These are phyloP conservation scores for Zygoascus biomembranicola DNA, from an alignment of 805 yeast species.

Conservation along the genomic window DNA sequence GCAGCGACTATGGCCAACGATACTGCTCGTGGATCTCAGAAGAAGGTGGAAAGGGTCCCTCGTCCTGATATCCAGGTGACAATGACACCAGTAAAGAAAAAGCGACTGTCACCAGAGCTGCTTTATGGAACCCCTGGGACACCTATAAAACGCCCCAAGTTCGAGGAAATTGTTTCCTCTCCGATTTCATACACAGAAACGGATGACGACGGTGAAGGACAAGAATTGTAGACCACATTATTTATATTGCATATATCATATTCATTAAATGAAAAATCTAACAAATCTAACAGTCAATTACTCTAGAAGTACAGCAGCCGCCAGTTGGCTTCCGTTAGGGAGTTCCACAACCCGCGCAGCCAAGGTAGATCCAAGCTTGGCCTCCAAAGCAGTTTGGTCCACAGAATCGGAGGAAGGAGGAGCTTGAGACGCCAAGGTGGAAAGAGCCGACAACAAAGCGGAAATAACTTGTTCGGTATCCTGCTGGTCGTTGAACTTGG, in stretches of 20 bases:
- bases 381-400: conserved; percentile 35
- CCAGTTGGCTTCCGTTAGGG: conserved; percentile 41
- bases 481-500: conserved; percentile 32
- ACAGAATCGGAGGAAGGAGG: conserved; percentile 28
- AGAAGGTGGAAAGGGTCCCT: not conserved
- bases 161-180: not conserved
- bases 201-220: not conserved
- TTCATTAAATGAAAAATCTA: not conserved
- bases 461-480: conserved; percentile 34
- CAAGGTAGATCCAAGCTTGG: conserved; percentile 55
- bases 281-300: not conserved
- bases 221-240: not conserved
- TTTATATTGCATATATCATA: not conserved
- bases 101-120: not conserved
- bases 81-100: not conserved
- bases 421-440: conserved; percentile 31
- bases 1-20: not conserved
- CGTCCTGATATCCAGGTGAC: not conserved
- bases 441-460: conserved; percentile 47
- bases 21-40: not conserved
- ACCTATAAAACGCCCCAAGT: not conserved
- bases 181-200: not conserved
- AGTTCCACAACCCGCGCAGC: conserved; percentile 42
- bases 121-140: not conserved
- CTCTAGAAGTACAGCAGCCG: conserved; percentile 48